Percentiles rank a stretch among this genome's conserved stretches.
phyloP scores from a whole-genome alignment of 139 green algal species.

The Yamagishiella unicocca region DNA sequence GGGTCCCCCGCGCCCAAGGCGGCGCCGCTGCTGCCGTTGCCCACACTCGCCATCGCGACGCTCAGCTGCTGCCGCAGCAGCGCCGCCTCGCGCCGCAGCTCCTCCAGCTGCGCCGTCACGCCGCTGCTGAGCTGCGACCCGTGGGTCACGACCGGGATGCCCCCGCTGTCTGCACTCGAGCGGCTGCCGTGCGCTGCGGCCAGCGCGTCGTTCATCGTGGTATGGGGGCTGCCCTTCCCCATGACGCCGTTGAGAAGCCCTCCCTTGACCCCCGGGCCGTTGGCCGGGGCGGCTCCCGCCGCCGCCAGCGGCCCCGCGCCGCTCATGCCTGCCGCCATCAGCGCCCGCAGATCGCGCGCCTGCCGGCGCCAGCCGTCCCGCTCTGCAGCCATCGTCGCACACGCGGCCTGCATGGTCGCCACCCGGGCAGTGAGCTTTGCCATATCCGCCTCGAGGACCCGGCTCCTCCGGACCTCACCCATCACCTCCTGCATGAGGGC shows the following conservation, averaged over 20 bases:
- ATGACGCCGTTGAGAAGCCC: neutral
- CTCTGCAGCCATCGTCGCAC: constrained; percentile 9
- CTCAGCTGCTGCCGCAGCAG: constrained; percentile 25
- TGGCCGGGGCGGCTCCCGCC: neutral
- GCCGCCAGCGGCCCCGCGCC: neutral
- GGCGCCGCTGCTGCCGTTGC: neutral
- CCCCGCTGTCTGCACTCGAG: neutral
- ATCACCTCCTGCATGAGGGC: constrained; percentile 21
- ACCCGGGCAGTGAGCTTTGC: neutral
- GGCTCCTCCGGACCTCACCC: constrained; percentile 11
- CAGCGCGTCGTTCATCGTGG: neutral
- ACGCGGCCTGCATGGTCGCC: constrained; percentile 5
- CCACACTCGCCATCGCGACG: neutral
- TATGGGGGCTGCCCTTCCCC: no score
- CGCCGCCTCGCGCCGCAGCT: constrained; percentile 17
- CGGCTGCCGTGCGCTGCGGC: neutral
- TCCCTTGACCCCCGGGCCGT: neutral
- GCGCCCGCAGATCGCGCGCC: constrained; percentile 3
- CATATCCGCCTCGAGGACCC: neutral
- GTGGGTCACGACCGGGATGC: neutral
- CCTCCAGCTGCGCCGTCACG: neutral
- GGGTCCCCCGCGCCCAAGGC: neutral
- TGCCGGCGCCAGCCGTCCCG: constrained; percentile 39
- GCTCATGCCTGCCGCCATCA: neutral
- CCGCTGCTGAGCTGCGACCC: neutral